Percentiles rank a stretch among this genome's conserved stretches.
Conservation (phyloP, 116 monocot species). For the Iris pallida region DNA sequence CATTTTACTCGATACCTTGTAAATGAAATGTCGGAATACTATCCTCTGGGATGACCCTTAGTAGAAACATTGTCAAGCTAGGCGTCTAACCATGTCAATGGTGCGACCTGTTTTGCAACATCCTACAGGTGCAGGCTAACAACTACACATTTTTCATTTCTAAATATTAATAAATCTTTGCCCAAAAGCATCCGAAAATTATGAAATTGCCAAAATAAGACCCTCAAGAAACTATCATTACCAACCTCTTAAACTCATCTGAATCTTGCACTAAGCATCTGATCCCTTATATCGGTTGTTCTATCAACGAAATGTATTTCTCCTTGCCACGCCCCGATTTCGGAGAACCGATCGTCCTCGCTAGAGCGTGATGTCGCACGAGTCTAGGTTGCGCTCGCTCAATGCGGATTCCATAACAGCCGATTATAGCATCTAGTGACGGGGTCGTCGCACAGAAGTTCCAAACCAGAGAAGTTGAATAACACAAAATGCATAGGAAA, state of each 20-base stretch:
- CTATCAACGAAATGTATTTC: no score
- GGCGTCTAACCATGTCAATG: constrained; percentile 94
- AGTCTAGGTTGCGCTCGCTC: no score
- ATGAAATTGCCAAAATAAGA: constrained; percentile 96
- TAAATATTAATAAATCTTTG: constrained; percentile 89
- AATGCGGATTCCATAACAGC: no score
- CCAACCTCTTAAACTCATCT: constrained; percentile 64
- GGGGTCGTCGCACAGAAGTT: no score
- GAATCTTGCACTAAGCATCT: constrained; percentile 67
- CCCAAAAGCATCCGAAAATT: constrained; percentile 99
- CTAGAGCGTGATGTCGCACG: no score
- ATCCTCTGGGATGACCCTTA: constrained; percentile 93
- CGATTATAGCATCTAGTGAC: no score
- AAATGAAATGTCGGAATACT: constrained; percentile 95
- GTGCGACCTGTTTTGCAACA: constrained; percentile 77
- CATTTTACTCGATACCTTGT: constrained; percentile 93
- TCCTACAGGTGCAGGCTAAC: constrained; percentile 98
- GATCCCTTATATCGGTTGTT: no score
- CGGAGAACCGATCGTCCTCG: no score
- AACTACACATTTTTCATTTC: constrained; percentile 97
- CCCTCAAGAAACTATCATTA: constrained; percentile 71
- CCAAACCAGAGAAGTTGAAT: no score
- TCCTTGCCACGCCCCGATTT: no score
- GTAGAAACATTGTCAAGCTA: constrained; percentile 96
- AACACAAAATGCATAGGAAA: no score